Evolutionary conservation across 768 basidiomycete genomes (phyloP).

Genomic region (Amylocystis lapponica): DNA sequence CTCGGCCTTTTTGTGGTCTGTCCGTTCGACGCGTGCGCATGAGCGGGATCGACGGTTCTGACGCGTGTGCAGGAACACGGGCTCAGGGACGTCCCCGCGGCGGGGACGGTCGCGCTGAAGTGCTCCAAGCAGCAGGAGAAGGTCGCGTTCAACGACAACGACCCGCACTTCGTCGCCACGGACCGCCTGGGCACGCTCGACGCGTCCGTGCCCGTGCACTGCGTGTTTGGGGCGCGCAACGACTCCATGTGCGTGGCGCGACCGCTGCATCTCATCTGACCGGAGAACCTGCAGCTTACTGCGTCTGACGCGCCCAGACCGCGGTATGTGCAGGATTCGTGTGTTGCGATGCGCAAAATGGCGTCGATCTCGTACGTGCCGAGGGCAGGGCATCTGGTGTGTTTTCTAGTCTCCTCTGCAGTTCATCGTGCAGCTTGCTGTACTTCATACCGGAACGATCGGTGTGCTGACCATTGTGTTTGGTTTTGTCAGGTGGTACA

Average conservation of each 20-base stretch:
- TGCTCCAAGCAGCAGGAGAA: slow-evolving; percentile 9
- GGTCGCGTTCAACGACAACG: slow-evolving; percentile 1
- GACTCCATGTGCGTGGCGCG: slow-evolving; percentile 9
- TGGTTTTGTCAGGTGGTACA: background rate
- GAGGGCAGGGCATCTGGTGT: background rate
- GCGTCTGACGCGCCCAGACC: background rate
- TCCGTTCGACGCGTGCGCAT: no score
- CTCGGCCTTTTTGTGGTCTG: slow-evolving; percentile 9
- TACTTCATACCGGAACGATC: background rate
- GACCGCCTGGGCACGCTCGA: slow-evolving; percentile 7
- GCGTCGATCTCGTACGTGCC: background rate
- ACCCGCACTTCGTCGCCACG: slow-evolving; percentile 7
- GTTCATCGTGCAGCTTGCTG: background rate
- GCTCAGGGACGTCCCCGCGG: background rate
- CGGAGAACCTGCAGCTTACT: no score
- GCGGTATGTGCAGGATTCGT: background rate
- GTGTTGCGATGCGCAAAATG: background rate
- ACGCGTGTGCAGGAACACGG: no score
- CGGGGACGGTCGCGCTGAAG: slow-evolving; percentile 1
- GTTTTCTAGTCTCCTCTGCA: no score
- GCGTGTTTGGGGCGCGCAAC: slow-evolving; percentile 6
- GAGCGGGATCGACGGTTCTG: no score
- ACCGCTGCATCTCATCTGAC: background rate
- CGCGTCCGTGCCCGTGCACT: slow-evolving; percentile 3
- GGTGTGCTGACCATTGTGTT: no score